These are phyloP conservation scores for Microbotryomycetes sp. DNA, from an alignment of 1,284 basidiomycete genomes.

Conservation along the genomic window DNA sequence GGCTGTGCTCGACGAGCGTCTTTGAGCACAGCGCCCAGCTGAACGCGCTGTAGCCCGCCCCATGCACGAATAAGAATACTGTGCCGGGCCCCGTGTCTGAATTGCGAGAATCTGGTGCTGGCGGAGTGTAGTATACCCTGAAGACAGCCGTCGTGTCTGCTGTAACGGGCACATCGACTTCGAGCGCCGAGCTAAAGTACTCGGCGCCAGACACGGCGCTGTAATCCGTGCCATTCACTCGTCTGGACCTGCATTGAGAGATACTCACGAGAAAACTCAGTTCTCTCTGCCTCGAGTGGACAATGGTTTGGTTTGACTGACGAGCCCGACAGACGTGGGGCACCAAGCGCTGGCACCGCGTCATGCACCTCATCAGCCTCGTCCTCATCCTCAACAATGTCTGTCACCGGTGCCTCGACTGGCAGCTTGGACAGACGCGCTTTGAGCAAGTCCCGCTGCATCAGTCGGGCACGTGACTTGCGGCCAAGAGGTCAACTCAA, in stretches of 20 bases:
- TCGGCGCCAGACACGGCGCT: conserved; percentile 64
- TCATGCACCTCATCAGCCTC: conserved; percentile 46
- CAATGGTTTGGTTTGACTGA: background rate
- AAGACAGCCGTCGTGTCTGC: conserved; percentile 44
- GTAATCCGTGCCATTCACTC: conserved; percentile 42
- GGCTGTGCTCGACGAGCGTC: conserved; percentile 56
- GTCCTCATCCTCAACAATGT: conserved; percentile 51
- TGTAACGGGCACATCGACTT: conserved; percentile 46
- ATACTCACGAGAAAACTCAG: conserved; percentile 7
- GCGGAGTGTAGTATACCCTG: conserved; percentile 58
- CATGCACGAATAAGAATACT: conserved; percentile 86
- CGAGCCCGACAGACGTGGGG: background rate
- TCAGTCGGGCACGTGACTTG: background rate
- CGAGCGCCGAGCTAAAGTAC: conserved; percentile 68
- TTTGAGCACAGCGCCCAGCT: conserved; percentile 83
- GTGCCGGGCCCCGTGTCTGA: conserved; percentile 50
- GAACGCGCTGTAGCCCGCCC: conserved; percentile 81
- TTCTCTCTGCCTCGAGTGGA: background rate
- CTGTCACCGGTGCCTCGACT: conserved; percentile 32
- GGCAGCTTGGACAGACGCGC: conserved; percentile 62
- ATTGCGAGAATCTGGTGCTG: conserved; percentile 31
- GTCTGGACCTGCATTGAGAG: conserved; percentile 1
- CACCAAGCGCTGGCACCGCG: too few species aligned
- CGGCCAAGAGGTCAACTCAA: background rate
- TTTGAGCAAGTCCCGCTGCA: conserved; percentile 43